A percentile compares a stretch with the other conserved stretches of the same genome.
Conservation (phyloP, 306 rosid species). For the Vicia sativa region DNA sequence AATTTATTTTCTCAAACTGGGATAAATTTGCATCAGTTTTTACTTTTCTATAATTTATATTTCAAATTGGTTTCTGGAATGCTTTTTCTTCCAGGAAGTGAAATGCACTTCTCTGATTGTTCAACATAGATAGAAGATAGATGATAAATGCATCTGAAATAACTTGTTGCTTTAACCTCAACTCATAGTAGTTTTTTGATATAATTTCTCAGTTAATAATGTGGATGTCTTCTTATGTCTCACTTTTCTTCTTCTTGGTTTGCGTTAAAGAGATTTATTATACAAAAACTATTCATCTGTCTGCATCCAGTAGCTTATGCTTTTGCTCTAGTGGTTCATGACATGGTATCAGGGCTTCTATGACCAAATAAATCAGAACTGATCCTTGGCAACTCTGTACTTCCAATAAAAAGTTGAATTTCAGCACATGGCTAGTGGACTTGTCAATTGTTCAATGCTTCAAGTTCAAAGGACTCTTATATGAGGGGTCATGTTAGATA, state of each 20-base stretch:
- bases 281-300: neutral
- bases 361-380: neutral
- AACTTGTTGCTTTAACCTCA: neutral
- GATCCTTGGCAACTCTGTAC: constrained; percentile 1
- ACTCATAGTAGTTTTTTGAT: neutral
- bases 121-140: neutral
- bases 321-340: constrained; percentile 4
- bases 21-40: constrained; percentile 2
- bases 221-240: constrained; percentile 10
- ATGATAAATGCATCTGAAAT: constrained; percentile 2
- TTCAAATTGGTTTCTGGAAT: constrained; percentile 6
- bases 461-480: neutral
- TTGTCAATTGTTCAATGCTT: neutral
- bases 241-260: constrained; percentile 9
- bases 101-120: constrained; percentile 1
- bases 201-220: constrained; percentile 2
- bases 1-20: constrained; percentile 15
- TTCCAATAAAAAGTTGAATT: neutral
- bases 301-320: neutral
- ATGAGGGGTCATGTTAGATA: neutral
- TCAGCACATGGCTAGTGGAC: constrained; percentile 6
- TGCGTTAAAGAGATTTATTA: neutral
- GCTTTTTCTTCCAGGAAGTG: constrained; percentile 1
- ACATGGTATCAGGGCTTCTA: neutral
- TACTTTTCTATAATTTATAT: constrained; percentile 2